Conservation (phyloP, 495 filamentous ascomycete species). For the Tirmania nivea region DNA sequence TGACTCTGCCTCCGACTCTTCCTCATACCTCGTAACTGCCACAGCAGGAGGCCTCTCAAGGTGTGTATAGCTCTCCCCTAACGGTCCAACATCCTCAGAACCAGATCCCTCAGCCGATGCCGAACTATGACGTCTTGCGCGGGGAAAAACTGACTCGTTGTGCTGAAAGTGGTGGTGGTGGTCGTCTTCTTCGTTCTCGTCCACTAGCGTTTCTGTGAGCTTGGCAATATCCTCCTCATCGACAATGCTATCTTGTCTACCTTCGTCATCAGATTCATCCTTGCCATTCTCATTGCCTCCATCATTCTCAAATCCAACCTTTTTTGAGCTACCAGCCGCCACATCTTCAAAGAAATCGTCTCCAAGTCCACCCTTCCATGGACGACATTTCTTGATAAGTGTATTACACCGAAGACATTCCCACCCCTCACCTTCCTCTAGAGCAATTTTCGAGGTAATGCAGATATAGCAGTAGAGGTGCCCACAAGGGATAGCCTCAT, state of each 20-base stretch:
- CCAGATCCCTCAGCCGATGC: not conserved
- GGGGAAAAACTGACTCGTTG: not conserved
- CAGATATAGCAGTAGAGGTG: constrained; percentile 97
- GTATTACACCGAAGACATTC: constrained; percentile 79
- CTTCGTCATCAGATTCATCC: constrained; percentile 8
- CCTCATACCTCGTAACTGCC: too few relatives aligned
- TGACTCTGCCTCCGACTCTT: not conserved
- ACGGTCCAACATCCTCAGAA: not conserved
- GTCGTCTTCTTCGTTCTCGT: not conserved
- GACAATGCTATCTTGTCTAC: not conserved
- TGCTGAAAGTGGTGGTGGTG: not conserved
- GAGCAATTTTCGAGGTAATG: constrained; percentile 68
- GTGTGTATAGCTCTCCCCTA: not conserved
- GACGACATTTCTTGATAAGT: constrained; percentile 66
- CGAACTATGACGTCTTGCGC: too few relatives aligned
- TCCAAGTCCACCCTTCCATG: constrained; percentile 51
- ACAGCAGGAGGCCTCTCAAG: not conserved
- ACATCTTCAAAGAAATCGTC: constrained; percentile 1
- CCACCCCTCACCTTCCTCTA: constrained; percentile 93
- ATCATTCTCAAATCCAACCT: constrained; percentile 17
- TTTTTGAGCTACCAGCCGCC: constrained; percentile 3
- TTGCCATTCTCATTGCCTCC: constrained; percentile 12
- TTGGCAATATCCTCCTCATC: not conserved
- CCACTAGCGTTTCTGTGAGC: not conserved
- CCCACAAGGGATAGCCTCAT: constrained; percentile 75